Evolutionary conservation across 2,329 filamentous ascomycete genomes (phyloP).

Genomic region (Colletotrichum paranaense): DNA sequence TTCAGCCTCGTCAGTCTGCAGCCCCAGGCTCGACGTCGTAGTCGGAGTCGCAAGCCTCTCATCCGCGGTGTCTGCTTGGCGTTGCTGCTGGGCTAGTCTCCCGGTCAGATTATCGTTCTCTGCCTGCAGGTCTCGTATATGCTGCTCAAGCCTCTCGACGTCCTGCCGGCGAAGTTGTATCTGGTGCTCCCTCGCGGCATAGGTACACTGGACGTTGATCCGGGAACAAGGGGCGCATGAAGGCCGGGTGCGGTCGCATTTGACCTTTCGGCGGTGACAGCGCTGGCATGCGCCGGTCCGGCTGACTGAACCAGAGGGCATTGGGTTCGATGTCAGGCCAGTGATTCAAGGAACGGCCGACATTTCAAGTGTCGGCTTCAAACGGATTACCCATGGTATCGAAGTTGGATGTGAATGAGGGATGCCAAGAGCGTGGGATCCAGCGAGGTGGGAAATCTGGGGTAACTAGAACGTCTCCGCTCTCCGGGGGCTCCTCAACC

Average conservation of each 20-base stretch:
- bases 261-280: constrained; percentile 53
- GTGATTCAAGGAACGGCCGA: no score
- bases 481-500: not conserved
- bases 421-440: not conserved
- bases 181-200: constrained; percentile 46
- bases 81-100: constrained; percentile 30
- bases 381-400: not conserved
- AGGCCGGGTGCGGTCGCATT: constrained; percentile 52
- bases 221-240: constrained; percentile 50
- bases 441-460: constrained; percentile 7
- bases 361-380: not conserved
- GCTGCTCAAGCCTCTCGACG: constrained; percentile 48
- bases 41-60: constrained; percentile 3
- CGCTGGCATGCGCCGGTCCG: constrained; percentile 48
- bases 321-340: not conserved
- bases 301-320: constrained; percentile 20
- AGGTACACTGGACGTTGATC: constrained; percentile 46
- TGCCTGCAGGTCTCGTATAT: constrained; percentile 45
- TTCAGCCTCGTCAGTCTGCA: not conserved
- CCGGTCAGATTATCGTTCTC: constrained; percentile 42
- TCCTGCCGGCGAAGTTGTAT: constrained; percentile 42
- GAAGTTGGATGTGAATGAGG: not conserved
- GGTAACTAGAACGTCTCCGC: not conserved
- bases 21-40: constrained; percentile 1
- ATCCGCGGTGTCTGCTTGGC: not conserved